Conservation (phyloP, 352 stramenopile genomes). For the Phytophthora sansomeana region DNA sequence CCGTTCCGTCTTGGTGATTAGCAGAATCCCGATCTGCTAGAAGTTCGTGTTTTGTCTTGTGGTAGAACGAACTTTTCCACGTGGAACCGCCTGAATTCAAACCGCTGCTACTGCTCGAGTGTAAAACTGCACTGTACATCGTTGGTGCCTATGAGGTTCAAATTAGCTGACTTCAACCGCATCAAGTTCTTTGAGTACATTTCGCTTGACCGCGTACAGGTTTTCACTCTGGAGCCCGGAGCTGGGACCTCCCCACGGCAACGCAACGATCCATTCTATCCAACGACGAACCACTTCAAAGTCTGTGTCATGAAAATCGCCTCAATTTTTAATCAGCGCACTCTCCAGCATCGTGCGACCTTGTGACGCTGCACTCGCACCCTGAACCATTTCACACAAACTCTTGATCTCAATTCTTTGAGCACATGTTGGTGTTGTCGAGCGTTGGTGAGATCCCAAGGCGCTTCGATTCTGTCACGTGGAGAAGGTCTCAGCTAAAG, state of each 20-base stretch:
- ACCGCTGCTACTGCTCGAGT: slow-evolving; percentile 31
- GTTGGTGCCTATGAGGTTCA: slow-evolving; percentile 21
- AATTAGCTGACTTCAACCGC: slow-evolving; percentile 36
- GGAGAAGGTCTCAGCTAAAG: not conserved
- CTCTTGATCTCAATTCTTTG: slow-evolving; percentile 27
- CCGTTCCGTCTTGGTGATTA: slow-evolving; percentile 9
- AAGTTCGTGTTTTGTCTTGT: slow-evolving; percentile 12
- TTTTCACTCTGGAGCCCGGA: slow-evolving; percentile 33
- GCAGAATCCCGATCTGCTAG: not conserved
- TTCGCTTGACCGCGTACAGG: slow-evolving; percentile 31
- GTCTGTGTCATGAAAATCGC: slow-evolving; percentile 36
- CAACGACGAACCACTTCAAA: slow-evolving; percentile 51
- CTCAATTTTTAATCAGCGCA: slow-evolving; percentile 62
- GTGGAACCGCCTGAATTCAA: slow-evolving; percentile 45
- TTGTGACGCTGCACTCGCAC: slow-evolving; percentile 28
- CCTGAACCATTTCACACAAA: slow-evolving; percentile 30
- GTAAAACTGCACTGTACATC: slow-evolving; percentile 40
- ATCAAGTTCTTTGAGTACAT: slow-evolving; percentile 54
- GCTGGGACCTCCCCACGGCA: slow-evolving; percentile 55
- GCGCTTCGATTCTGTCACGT: not conserved
- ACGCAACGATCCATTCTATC: slow-evolving; percentile 65
- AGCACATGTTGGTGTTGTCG: not conserved
- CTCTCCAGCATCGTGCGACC: slow-evolving; percentile 46
- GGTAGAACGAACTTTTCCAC: slow-evolving; percentile 10
- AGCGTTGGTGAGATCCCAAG: too few species aligned